Base-by-base conservation (phyloP, 768 basidiomycete genomes). In the Podaxis sp. region DNA sequence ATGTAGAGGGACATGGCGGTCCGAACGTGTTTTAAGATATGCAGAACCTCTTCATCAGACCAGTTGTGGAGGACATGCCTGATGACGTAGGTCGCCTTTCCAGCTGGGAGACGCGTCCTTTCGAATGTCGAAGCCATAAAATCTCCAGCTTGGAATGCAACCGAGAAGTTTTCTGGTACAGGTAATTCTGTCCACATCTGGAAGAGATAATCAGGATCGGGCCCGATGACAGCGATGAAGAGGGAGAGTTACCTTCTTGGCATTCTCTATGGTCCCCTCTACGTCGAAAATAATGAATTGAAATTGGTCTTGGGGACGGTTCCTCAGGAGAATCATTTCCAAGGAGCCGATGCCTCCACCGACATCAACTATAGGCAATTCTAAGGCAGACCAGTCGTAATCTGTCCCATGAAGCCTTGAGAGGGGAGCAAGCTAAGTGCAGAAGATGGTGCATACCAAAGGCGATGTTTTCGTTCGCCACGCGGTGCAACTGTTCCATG, bases 21-120 rank as follows among this genome's bases (percentile, higher is more conserved):
- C 2, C 24, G 47, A 8, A 59, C 49, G 38, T 59, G 58, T 37
- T 51, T 59, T n/a, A 59, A 19, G n/a, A 59, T 59, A 8, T 59
- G 47, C 25, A 51, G 13, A 8, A 59, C 58, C 22, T 38, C 36
- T 25, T 33, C 36, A 51, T 59, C 58, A 22, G 47, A 51, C 58
- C 58, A 59, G 33, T 59, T 46, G 22, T 59, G 58, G 37, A 59
- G 50, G 37, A 59, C 58, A 24, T 59, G 58, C 19, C 58, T 49
- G 19, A 59, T 59, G 22, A 59, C 7, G 33, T 59, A 59, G 36
- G 58, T 59, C 17, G 57, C 41, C 46, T 36, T 58, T 58, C 57
- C 57, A 13, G 46, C 22, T 15, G 57, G 57, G 43, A 59, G 11
- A 25, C n/a, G 38, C 12, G 49, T 51, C 1, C 25, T 24, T 8